Conservation (phyloP, 2,329 filamentous ascomycete genomes). For the Pyrenochaeta sp. region DNA sequence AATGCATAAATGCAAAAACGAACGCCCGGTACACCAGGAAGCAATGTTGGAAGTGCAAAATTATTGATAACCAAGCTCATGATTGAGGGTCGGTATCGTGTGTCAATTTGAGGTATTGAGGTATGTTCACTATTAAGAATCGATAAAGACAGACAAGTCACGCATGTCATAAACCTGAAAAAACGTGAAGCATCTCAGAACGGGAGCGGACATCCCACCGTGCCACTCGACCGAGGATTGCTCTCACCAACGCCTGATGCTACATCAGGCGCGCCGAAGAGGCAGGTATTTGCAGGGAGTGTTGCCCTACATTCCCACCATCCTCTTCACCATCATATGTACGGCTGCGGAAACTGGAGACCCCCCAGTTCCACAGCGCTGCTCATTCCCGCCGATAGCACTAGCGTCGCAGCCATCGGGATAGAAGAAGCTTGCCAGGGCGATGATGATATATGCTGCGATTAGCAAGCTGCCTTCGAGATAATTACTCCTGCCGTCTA, state of each 20-base stretch:
- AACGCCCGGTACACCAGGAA: no score
- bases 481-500: slow-evolving; percentile 84
- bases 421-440: slow-evolving; percentile 62
- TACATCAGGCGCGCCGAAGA: no score
- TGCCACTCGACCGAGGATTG: slow-evolving; percentile 3
- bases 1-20: not conserved
- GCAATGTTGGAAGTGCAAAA: no score
- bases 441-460: slow-evolving; percentile 82
- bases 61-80: no score
- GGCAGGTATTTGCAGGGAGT: not conserved
- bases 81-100: not conserved
- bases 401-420: slow-evolving; percentile 52
- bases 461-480: slow-evolving; percentile 80
- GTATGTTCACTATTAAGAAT: no score
- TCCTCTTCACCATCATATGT: slow-evolving; percentile 27
- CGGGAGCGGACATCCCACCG: slow-evolving; percentile 11
- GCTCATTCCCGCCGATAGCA: slow-evolving; percentile 56
- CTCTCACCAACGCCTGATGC: no score
- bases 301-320: slow-evolving; percentile 22
- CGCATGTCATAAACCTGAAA: not conserved
- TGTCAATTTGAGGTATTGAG: slow-evolving; percentile 8
- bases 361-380: slow-evolving; percentile 12
- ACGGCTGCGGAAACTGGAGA: slow-evolving; percentile 13
- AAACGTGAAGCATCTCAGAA: not conserved
- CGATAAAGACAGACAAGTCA: not conserved